phyloP scores from a whole-genome alignment of 2,329 filamentous ascomycete genomes.

The Trichoderma polysporum region DNA sequence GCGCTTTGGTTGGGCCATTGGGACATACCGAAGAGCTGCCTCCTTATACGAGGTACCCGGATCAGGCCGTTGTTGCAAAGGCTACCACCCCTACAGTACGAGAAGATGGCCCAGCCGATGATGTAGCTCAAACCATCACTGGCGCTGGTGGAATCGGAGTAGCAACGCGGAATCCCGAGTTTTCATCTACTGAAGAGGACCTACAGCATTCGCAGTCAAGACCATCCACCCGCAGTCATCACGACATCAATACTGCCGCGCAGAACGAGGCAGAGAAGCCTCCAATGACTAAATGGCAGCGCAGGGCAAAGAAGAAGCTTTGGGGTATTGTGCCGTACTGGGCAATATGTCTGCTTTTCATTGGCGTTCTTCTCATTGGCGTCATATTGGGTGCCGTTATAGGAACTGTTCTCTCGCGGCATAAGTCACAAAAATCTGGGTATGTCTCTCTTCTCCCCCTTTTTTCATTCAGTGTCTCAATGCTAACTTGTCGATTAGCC shows the following conservation, averaged over 20 bases:
- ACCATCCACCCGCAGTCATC: slow-evolving; percentile 51
- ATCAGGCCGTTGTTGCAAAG: slow-evolving; percentile 64
- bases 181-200: slow-evolving; percentile 56
- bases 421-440: slow-evolving; percentile 4
- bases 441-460: background rate
- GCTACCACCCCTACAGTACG: slow-evolving; percentile 31
- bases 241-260: slow-evolving; percentile 55
- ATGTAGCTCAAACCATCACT: slow-evolving; percentile 36
- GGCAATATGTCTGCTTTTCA: slow-evolving; percentile 53
- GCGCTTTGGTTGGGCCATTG: slow-evolving; percentile 81
- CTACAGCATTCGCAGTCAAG: slow-evolving; percentile 51
- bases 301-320: slow-evolving; percentile 52
- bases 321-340: slow-evolving; percentile 62
- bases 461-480: background rate
- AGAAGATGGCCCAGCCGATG: slow-evolving; percentile 17
- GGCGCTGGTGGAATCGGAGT: slow-evolving; percentile 63
- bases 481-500: background rate
- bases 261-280: slow-evolving; percentile 49
- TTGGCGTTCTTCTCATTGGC: slow-evolving; percentile 52
- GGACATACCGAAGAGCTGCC: slow-evolving; percentile 89
- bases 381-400: slow-evolving; percentile 57
- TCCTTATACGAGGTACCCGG: slow-evolving; percentile 86
- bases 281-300: slow-evolving; percentile 51
- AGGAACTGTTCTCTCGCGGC: slow-evolving; percentile 27
- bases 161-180: slow-evolving; percentile 62